Base-by-base conservation (phyloP, 108 stramenopile species). In the Thalassiosira profunda region DNA sequence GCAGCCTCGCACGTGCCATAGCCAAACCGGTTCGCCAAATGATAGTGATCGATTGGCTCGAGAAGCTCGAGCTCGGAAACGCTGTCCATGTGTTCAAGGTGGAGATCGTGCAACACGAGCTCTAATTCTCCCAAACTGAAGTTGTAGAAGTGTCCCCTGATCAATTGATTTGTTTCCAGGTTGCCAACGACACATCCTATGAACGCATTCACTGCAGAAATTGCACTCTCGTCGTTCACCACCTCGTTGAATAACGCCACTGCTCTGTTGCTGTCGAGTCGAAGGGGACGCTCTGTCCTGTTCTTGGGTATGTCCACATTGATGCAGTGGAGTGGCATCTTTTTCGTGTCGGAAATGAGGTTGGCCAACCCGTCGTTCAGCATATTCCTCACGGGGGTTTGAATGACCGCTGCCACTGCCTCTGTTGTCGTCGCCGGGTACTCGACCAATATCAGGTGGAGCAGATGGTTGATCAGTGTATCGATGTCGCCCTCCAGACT, bases 401-500 rank as follows among this genome's bases (percentile, higher is more conserved):
- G 67, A 20, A 85, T 47, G 35, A 86, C 12, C 30, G 70, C 81
- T 10, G 70, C 31, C 1, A 81, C 34, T 17, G 84, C 37, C 34
- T 68, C 55, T 6, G 85, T 83, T 51, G 79, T 70, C 24, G 88
- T 63, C 5, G 55, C 36, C 8, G 69, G 46, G 58, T 91, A 88
- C 47, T 91, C 86, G 1, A 41, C 14, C 46, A 87, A 18, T 1
- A 88, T 18, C 41, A 88, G 59, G 38, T 77, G 56, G 38, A 86
- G 11, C 14, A 86, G 64, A 41, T 66, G 67, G 25, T 86, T 85
- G 21, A 91, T 58, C 10, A 86, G 58, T 26, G 61, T 35, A 52
- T 91, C 90, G 11, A 88, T 57, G 56, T 80, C 72, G 21, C 57
- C 77, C 49, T 86, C 88, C n/a, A 89, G 67, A 44, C 26, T 49